Conservation (phyloP, 169 alveolate species). For the Amoebophrya sp. region DNA sequence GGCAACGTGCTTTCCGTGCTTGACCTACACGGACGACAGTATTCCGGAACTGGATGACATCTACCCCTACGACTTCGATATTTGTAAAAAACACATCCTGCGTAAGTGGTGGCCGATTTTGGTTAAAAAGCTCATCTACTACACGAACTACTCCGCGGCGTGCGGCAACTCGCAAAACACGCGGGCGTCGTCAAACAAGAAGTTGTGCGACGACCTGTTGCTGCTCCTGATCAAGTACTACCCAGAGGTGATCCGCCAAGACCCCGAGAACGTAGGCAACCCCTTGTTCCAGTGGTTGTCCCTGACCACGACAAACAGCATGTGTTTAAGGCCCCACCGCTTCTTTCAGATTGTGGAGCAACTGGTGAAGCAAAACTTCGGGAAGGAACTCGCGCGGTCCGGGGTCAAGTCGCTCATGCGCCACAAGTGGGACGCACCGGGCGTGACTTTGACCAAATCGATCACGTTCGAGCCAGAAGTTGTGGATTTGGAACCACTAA, state of each 20-base stretch:
- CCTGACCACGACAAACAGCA: not conserved
- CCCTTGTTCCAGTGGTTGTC: not conserved
- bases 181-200: not conserved
- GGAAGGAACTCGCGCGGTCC: not conserved
- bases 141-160: not conserved
- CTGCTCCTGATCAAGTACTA: not conserved
- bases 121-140: not conserved
- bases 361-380: not conserved
- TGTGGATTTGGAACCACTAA: not conserved
- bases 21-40: not conserved
- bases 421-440: not conserved
- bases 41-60: conserved; percentile 7
- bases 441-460: not conserved
- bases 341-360: not conserved
- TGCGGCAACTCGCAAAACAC: not conserved
- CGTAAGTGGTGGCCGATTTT: conserved; percentile 10
- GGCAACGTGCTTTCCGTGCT: not conserved
- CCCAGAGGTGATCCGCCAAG: conserved; percentile 2
- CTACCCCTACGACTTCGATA: not conserved
- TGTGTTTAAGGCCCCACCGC: not conserved
- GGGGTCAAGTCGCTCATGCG: not conserved
- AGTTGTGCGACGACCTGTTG: conserved; percentile 22
- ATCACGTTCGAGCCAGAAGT: not conserved
- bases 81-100: not conserved
- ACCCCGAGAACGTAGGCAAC: not conserved